phyloP scores from a whole-genome alignment of 2,329 filamentous ascomycete species.

The Epichloe coenophiala region DNA sequence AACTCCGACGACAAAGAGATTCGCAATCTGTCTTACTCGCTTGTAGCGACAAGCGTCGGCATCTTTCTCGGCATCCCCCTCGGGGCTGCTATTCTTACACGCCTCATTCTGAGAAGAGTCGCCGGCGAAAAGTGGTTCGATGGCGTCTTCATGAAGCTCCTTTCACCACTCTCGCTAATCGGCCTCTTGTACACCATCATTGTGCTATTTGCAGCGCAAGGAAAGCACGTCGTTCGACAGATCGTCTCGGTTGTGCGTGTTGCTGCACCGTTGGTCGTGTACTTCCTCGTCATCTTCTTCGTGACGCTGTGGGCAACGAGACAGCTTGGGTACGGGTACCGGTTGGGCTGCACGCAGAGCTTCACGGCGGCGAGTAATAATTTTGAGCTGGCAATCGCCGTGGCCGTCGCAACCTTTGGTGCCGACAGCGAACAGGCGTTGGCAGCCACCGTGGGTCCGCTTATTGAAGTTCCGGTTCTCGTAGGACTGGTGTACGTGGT shows the following conservation, averaged over 20 bases:
- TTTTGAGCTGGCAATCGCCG: slow-evolving; percentile 83
- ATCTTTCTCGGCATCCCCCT: slow-evolving; percentile 80
- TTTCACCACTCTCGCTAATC: slow-evolving; percentile 63
- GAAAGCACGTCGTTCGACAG: slow-evolving; percentile 62
- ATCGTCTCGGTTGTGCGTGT: slow-evolving; percentile 74
- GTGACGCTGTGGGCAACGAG: slow-evolving; percentile 48
- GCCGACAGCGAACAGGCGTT: slow-evolving; percentile 66
- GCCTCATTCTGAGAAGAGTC: slow-evolving; percentile 44
- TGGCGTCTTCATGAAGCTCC: slow-evolving; percentile 52
- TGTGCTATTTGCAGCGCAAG: slow-evolving; percentile 74
- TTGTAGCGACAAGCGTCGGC: slow-evolving; percentile 66
- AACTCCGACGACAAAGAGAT: slow-evolving; percentile 18
- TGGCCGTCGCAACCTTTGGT: slow-evolving; percentile 71
- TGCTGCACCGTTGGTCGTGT: slow-evolving; percentile 66
- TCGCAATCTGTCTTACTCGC: slow-evolving; percentile 39
- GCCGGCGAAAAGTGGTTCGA: slow-evolving; percentile 51
- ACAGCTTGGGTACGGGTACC: slow-evolving; percentile 62
- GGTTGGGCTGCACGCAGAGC: slow-evolving; percentile 59
- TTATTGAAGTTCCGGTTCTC: slow-evolving; percentile 78
- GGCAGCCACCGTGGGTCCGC: slow-evolving; percentile 68
- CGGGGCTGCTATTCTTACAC: slow-evolving; percentile 63
- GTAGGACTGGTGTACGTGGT: slow-evolving; percentile 59
- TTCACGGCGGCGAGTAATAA: slow-evolving; percentile 89
- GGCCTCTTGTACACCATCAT: slow-evolving; percentile 80
- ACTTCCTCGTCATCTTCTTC: slow-evolving; percentile 66